Evolutionary conservation across 192 early-diverging fungal genomes (phyloP), one percentile per base, ranked within the genome.

Genomic region (Rhizophagus prolifer): DNA sequence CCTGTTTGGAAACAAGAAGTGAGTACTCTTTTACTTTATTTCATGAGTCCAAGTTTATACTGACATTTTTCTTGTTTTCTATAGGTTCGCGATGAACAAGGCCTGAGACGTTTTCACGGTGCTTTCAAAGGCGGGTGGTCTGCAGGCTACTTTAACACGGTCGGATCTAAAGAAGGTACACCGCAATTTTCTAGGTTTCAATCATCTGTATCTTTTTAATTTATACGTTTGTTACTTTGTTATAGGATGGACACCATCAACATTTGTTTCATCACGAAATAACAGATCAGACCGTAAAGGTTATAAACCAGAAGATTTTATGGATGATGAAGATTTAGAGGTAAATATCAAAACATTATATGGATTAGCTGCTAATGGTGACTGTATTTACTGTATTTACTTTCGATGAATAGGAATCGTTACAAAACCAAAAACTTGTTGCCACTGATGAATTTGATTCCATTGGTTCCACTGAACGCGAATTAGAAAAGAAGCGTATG

Each of bases 241-340:
- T 38, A 47, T 76, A 93, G 93, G 94, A 66, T 95, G 93, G 93
- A 68, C 86, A 60, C 95, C 95, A 0, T 82, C 85, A 3, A 83
- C 88, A 10, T 97, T 95, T 81, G 88, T 91, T 3, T 96, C 96
- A 1, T 93, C 93, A 9, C 87, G 94, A 44, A 80, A 71, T 31
- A 86, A 86, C 8, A 88, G 95, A 14, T 84, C 84, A 8, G 85
- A 90, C 62, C 77, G 71, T 50, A 85, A 78, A n/a, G 69, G 50
- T 60, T 69, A 78, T 70, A 81, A 81, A 16, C 90, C 92, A 28
- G 93, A 97, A 75, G 96, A 99, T 76, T 97, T 90, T 75, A 99
- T 99, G 97, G 97, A 99, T 83, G 95, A 96, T 8, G 96, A 99
- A 77, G 97, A 99, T 75, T 75, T 94, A 25, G 90, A 89, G 74